phyloP scores from a whole-genome alignment of 2,329 filamentous ascomycete species.

The Calonectria fujianensis region DNA sequence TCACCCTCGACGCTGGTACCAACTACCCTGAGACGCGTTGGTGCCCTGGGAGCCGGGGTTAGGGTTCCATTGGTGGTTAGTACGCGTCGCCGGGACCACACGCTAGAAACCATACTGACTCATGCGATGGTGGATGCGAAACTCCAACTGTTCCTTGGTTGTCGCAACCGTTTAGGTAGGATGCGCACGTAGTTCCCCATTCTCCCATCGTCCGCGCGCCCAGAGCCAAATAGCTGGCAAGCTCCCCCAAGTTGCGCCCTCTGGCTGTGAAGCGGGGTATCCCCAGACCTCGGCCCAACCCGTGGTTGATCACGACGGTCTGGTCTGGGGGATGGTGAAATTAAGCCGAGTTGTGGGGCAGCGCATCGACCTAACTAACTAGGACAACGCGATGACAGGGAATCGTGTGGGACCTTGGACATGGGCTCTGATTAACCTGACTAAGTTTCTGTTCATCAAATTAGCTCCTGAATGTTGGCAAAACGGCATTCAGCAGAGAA shows the following conservation, averaged over 20 bases:
- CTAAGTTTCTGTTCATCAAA: not conserved
- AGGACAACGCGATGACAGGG: not conserved
- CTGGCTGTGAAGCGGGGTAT: not conserved
- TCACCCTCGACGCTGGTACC: not conserved
- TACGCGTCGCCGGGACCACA: not conserved
- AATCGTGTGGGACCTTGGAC: not conserved
- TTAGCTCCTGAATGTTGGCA: not conserved
- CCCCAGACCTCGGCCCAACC: constrained; percentile 17
- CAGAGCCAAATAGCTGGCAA: not conserved
- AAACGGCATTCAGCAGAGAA: not conserved
- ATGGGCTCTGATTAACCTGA: not conserved
- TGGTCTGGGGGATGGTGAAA: not conserved
- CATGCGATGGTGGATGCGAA: not conserved
- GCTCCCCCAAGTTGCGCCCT: not conserved
- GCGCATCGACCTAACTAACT: not conserved
- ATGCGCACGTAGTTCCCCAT: not conserved
- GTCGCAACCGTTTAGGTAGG: not conserved
- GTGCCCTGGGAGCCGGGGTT: not conserved
- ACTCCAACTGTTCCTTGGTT: not conserved
- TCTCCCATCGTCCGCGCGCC: not conserved
- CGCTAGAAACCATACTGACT: not conserved
- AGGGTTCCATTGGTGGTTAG: not conserved
- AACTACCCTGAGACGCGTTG: not conserved
- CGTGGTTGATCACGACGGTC: constrained; percentile 2
- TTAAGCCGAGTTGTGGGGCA: constrained; percentile 7